A percentile compares a stretch with the other conserved stretches of the same genome.
These are phyloP conservation scores for Penicillium palitans DNA, from an alignment of 2,329 filamentous ascomycete species.

Conservation along the genomic window DNA sequence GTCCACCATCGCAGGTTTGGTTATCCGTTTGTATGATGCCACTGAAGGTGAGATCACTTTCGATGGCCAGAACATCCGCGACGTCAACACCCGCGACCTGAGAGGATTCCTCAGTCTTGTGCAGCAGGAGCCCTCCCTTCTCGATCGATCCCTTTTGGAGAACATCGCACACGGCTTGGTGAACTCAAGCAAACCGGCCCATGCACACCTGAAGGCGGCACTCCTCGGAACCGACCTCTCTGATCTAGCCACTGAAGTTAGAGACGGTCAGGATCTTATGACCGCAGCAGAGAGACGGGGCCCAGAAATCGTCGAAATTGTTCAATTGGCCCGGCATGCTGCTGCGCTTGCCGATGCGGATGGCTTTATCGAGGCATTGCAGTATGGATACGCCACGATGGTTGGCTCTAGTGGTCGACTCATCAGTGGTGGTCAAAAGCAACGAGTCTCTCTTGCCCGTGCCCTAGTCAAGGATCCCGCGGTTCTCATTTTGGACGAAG, in stretches of 20 bases:
- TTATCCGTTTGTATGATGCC: conserved; percentile 66
- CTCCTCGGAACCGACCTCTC: conserved; percentile 54
- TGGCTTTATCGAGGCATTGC: conserved; percentile 24
- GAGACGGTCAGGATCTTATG: conserved; percentile 53
- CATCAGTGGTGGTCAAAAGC: conserved; percentile 77
- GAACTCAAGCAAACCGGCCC: conserved; percentile 30
- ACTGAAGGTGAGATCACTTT: conserved; percentile 63
- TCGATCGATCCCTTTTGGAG: conserved; percentile 25
- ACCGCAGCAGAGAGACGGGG: conserved; percentile 48
- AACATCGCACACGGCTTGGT: conserved; percentile 48
- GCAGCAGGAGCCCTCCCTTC: conserved; percentile 26
- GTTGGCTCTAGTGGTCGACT: conserved; percentile 73
- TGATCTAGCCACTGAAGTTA: conserved; percentile 45
- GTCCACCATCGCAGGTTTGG: conserved; percentile 64
- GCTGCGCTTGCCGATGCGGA: conserved; percentile 61
- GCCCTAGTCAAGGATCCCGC: conserved; percentile 69
- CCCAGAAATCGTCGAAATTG: conserved; percentile 52
- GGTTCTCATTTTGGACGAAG: conserved; percentile 80
- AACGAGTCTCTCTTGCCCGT: conserved; percentile 76
- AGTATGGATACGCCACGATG: conserved; percentile 64
- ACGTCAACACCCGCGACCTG: conserved; percentile 52
- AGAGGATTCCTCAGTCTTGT: conserved; percentile 27
- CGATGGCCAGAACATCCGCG: conserved; percentile 60
- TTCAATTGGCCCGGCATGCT: conserved; percentile 42
- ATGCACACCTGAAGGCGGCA: conserved; percentile 23